phyloP scores from a whole-genome alignment of 768 basidiomycete species.

The Cubamyces sp. region DNA sequence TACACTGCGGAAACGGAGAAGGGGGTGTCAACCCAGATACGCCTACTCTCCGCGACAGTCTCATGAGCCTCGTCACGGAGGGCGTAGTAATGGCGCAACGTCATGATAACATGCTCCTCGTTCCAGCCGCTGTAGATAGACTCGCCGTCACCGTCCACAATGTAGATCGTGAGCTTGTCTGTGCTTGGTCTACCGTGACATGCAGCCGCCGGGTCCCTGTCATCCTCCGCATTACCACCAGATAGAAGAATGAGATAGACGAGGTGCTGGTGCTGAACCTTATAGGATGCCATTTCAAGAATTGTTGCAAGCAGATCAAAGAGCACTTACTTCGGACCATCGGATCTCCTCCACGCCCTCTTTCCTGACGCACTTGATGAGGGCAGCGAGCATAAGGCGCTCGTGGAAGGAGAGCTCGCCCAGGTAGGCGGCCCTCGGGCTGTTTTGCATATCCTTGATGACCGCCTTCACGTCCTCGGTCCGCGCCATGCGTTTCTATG shows the following conservation, averaged over 20 bases:
- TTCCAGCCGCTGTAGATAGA: constrained; percentile 56
- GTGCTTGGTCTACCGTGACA: constrained; percentile 61
- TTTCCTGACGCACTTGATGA: constrained; percentile 80
- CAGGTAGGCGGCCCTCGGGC: constrained; percentile 84
- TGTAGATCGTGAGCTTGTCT: constrained; percentile 64
- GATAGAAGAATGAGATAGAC: constrained; percentile 66
- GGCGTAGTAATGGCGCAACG: constrained; percentile 68
- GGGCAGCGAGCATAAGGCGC: constrained; percentile 81
- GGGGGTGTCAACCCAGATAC: constrained; percentile 69
- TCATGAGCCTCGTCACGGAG: constrained; percentile 69
- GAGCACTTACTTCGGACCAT: constrained; percentile 70
- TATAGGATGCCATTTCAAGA: background rate
- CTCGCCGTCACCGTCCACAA: constrained; percentile 56
- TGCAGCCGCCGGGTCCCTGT: constrained; percentile 47
- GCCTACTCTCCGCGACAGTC: constrained; percentile 68
- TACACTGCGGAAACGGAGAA: constrained; percentile 75
- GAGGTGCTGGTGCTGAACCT: constrained; percentile 80
- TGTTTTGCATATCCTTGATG: constrained; percentile 86
- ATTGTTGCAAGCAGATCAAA: constrained; percentile 4
- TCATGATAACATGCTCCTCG: constrained; percentile 67
- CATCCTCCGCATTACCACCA: constrained; percentile 47
- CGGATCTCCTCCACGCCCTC: constrained; percentile 88
- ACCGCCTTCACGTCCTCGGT: constrained; percentile 78
- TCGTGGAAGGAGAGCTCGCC: constrained; percentile 87
- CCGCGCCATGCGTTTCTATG: constrained; percentile 54